Evolutionary conservation across 805 yeast genomes (phyloP).

Genomic region (Spathaspora hagerdaliae): DNA sequence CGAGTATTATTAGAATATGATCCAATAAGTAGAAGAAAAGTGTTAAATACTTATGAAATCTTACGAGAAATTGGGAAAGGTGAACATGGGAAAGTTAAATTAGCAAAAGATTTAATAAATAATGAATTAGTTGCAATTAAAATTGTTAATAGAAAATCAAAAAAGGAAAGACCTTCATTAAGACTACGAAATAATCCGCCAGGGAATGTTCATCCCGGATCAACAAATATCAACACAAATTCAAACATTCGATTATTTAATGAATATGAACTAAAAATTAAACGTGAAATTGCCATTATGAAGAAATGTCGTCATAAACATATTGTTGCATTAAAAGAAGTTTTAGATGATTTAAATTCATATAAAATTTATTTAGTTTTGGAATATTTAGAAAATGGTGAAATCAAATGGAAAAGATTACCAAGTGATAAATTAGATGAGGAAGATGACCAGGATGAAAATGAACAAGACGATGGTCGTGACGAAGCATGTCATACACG

Average conservation of each 20-base stretch:
- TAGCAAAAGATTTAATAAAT: slow-evolving; percentile 70
- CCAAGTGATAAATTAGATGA: slow-evolving; percentile 3
- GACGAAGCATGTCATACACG: neutral
- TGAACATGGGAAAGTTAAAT: slow-evolving; percentile 97
- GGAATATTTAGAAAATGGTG: slow-evolving; percentile 89
- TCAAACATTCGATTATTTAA: slow-evolving; percentile 11
- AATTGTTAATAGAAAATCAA: slow-evolving; percentile 70
- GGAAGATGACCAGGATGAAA: neutral
- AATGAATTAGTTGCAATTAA: slow-evolving; percentile 84
- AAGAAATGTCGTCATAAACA: slow-evolving; percentile 45
- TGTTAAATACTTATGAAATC: slow-evolving; percentile 86
- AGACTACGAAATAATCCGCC: slow-evolving; percentile 23
- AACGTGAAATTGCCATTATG: slow-evolving; percentile 42
- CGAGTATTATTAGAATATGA: slow-evolving; percentile 81
- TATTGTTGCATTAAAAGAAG: slow-evolving; percentile 46
- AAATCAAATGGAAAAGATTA: slow-evolving; percentile 68
- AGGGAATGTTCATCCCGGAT: slow-evolving; percentile 5
- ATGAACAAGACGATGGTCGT: too few species aligned
- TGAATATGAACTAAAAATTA: slow-evolving; percentile 35
- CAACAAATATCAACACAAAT: slow-evolving; percentile 4
- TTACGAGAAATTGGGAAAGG: slow-evolving; percentile 86
- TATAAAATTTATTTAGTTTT: slow-evolving; percentile 85
- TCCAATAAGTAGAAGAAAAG: slow-evolving; percentile 76
- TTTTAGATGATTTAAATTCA: slow-evolving; percentile 78
- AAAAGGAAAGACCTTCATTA: slow-evolving; percentile 29